Conservation (phyloP, 83 land plant genomes). For the Diphasiastrum complanatum region DNA sequence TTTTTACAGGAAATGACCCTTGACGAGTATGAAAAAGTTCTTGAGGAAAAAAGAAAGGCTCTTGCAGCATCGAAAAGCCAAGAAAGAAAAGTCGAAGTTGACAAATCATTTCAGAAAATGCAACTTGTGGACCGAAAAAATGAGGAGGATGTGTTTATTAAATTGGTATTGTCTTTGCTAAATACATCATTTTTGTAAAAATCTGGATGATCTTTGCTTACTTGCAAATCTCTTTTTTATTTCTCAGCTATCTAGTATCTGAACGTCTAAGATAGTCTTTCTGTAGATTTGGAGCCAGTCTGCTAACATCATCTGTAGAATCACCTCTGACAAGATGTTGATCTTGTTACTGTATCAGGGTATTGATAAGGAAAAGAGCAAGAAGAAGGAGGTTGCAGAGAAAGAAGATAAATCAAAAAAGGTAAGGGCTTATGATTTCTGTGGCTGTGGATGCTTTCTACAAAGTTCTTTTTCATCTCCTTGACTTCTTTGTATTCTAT, state of each 20-base stretch:
- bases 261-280: too few relatives aligned
- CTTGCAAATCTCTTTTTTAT: too few relatives aligned
- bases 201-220: background rate
- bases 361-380: background rate
- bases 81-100: conserved; percentile 23
- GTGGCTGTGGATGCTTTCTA: background rate
- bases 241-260: too few relatives aligned
- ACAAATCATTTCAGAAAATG: conserved; percentile 25
- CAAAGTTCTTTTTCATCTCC: background rate
- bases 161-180: conserved; percentile 21
- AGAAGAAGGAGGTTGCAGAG: conserved; percentile 6
- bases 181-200: background rate
- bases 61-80: conserved; percentile 14
- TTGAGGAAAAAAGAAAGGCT: conserved; percentile 22
- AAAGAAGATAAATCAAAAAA: conserved; percentile 15
- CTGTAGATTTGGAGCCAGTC: too few relatives aligned
- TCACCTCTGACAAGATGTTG: too few relatives aligned
- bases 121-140: conserved; percentile 21
- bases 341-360: background rate
- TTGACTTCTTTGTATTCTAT: background rate
- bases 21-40: conserved; percentile 31
- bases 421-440: background rate
- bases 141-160: conserved; percentile 27
- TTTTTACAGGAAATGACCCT: conserved; percentile 34
- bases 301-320: too few relatives aligned